Percentiles rank a stretch among this genome's conserved stretches.
Conservation (phyloP, 208 protist genomes). For the Leishmania braziliensis region DNA sequence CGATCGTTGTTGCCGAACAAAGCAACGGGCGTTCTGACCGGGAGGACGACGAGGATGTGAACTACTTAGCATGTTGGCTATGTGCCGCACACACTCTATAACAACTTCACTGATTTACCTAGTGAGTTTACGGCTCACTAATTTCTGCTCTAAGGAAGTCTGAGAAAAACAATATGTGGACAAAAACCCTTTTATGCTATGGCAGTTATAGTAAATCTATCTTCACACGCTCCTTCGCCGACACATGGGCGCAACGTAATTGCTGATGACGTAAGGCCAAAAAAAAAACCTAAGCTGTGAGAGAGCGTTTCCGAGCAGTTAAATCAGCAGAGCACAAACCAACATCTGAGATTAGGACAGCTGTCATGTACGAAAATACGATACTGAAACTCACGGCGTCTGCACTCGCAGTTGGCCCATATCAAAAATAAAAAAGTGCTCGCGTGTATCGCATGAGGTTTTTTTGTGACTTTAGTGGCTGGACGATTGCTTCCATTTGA, state of each 20-base stretch:
- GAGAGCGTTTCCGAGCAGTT: not conserved
- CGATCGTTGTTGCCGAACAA: not conserved
- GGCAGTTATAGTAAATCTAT: not conserved
- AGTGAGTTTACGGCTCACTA: not conserved
- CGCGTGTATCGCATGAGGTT: not conserved
- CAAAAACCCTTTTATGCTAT: not conserved
- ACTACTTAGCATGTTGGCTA: not conserved
- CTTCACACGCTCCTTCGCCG: not conserved
- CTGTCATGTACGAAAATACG: not conserved
- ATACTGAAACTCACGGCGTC: not conserved
- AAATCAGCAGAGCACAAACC: not conserved
- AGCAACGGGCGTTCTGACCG: not conserved
- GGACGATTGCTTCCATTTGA: not conserved
- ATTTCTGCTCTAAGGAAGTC: not conserved
- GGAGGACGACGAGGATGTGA: not conserved
- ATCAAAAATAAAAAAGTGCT: conserved; percentile 2
- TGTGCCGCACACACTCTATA: not conserved
- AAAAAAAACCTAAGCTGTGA: conserved; percentile 5
- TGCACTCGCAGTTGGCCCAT: not conserved
- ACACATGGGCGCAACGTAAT: not conserved
- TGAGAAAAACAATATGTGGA: not conserved
- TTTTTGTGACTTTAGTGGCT: not conserved
- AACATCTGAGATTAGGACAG: not conserved
- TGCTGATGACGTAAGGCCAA: not conserved
- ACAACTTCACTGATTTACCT: not conserved